These are phyloP conservation scores for Solanum ossicruentum DNA, from an alignment of 257 asterid species.

Conservation along the genomic window DNA sequence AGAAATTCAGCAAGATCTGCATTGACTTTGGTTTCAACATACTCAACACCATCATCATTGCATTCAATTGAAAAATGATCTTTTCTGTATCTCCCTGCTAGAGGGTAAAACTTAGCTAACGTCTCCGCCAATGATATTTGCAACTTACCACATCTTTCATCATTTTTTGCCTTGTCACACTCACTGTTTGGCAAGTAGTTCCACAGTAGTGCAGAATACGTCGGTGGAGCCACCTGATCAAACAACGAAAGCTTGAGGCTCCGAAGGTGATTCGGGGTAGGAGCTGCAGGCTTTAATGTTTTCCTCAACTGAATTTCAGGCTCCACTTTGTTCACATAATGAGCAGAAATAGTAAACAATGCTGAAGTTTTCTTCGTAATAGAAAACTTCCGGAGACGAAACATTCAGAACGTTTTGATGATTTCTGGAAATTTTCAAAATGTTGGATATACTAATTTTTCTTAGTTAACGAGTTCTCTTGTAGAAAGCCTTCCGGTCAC, in stretches of 20 bases:
- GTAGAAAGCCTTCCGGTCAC: too few species aligned
- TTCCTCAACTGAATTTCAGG: background rate
- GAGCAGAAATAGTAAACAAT: too few species aligned
- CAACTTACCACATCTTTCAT: too few species aligned
- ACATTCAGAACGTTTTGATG: too few species aligned
- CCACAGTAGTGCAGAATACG: background rate
- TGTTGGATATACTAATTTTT: too few species aligned
- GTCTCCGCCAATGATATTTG: background rate
- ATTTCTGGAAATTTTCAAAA: too few species aligned
- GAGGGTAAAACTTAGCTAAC: background rate
- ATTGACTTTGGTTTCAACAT: background rate
- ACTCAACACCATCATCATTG: conserved; percentile 15
- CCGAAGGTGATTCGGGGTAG: background rate
- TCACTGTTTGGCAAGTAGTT: background rate
- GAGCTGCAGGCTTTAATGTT: background rate
- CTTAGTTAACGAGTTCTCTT: background rate
- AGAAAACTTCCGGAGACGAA: background rate
- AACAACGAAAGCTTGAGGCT: too few species aligned
- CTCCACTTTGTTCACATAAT: background rate
- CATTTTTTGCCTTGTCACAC: background rate
- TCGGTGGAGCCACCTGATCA: too few species aligned
- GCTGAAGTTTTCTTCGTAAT: background rate
- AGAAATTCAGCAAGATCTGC: background rate
- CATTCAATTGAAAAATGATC: conserved; percentile 4
- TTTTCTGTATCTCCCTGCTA: conserved; percentile 6